Evolutionary conservation across 225 moss, liverwort and hornwort genomes (phyloP), one percentile per base, ranked within the genome.

Genomic region (Sphagnum tenellum): DNA sequence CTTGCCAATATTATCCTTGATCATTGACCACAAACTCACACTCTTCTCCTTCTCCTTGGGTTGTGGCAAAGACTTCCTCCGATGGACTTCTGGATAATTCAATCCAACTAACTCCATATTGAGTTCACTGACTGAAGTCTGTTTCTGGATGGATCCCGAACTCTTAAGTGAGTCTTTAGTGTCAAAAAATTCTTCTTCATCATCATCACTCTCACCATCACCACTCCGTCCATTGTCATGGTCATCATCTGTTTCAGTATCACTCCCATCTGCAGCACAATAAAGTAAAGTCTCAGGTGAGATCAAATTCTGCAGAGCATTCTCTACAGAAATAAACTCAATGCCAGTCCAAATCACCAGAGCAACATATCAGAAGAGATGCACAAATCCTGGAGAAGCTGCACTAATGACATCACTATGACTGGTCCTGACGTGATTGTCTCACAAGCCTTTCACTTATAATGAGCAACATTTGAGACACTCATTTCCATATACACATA

Each of bases 1-100:
- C 73, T 98, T 98, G 70, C 96, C 96, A 75, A 98, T 92, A 52
- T 87, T 90, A 67, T 98, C 96, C 75, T 98, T 98, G 51, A 98
- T 98, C 81, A 98, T 98, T 48, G 96, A 89, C 96, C 96, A 98
- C 75, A 98, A 86, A 76, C 96, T 98, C 68, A 98, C 87, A 72
- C 96, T 92, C 72, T 86, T 98, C 70, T 98, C 96, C 74, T 92
- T 98, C 77, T 98, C 96, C 68, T 90, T 98, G 4, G 96, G 96
- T 0, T 90, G 81, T 63, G 96, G 92, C 60, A 98, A 75, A 55
- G 64, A 80, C 70, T 76, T 87, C 50, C 96, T 85, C 56, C 96
- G 83, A 49, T 74, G 4, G 47, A 98, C 80, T 53, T 87, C 77
- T 44, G 92, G 90, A 77, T 92, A 98, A 72, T 89, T 85, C 67